phyloP scores from a whole-genome alignment of 2,329 filamentous ascomycete species.

The Didymella lethalis region DNA sequence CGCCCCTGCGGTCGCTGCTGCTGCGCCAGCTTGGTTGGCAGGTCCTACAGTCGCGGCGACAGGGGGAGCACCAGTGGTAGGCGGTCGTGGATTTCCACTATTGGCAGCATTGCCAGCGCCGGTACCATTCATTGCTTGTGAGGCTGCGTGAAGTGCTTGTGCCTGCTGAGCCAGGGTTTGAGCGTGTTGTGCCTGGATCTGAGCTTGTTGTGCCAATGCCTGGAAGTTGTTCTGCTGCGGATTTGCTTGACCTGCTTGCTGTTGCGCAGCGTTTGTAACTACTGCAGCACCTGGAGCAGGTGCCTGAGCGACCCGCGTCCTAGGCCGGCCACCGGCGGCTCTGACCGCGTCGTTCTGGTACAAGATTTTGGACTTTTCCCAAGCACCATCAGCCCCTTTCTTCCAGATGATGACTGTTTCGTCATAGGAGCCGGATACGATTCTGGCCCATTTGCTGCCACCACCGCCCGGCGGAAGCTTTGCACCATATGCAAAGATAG shows the following conservation, averaged over 20 bases:
- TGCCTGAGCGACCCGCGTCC: conserved; percentile 37
- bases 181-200: conserved; percentile 47
- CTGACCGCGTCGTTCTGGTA: conserved; percentile 73
- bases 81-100: conserved; percentile 17
- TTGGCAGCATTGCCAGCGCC: conserved; percentile 21
- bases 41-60: conserved; percentile 12
- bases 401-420: conserved; percentile 96
- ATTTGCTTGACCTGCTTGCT: conserved; percentile 25
- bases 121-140: conserved; percentile 38
- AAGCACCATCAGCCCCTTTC: conserved; percentile 81
- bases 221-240: conserved; percentile 40
- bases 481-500: conserved; percentile 81
- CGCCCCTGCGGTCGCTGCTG: conserved; percentile 18
- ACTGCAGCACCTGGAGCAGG: conserved; percentile 26
- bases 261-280: conserved; percentile 26
- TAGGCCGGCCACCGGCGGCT: conserved; percentile 56
- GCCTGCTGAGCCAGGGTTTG: conserved; percentile 46
- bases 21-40: conserved; percentile 13
- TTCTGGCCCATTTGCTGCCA: conserved; percentile 87
- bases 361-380: conserved; percentile 79
- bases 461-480: conserved; percentile 91
- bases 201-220: conserved; percentile 47
- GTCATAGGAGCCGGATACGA: conserved; percentile 96
- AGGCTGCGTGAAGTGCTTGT: conserved; percentile 47
- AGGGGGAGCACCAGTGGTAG: conserved; percentile 9